These are phyloP conservation scores for Starmerella tilneyi DNA, from an alignment of 805 yeast species.

Conservation along the genomic window DNA sequence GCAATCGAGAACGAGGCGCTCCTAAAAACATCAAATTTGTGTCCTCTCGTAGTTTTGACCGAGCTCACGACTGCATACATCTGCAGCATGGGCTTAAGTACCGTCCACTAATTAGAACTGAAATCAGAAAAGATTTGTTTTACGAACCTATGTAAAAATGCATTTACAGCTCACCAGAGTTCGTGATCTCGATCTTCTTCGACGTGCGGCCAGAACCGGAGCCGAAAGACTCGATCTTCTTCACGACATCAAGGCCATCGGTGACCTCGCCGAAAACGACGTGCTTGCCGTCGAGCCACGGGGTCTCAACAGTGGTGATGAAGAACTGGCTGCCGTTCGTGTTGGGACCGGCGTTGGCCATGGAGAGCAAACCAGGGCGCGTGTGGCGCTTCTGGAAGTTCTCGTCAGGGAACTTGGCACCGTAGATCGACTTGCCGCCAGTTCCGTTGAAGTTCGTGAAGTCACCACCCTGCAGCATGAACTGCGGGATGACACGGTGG, in stretches of 20 bases:
- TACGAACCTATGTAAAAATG: too few relatives aligned
- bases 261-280: constrained; percentile 89
- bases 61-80: too few relatives aligned
- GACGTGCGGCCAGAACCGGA: constrained; percentile 56
- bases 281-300: constrained; percentile 90
- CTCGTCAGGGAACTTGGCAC: constrained; percentile 67
- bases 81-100: too few relatives aligned
- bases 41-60: too few relatives aligned
- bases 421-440: constrained; percentile 84
- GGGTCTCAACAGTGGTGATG: constrained; percentile 78
- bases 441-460: constrained; percentile 78
- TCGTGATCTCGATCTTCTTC: constrained; percentile 53
- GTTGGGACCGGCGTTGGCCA: constrained; percentile 98
- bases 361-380: constrained; percentile 74
- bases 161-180: constrained; percentile 49
- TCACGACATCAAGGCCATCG: constrained; percentile 76
- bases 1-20: too few relatives aligned
- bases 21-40: too few relatives aligned
- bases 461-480: constrained; percentile 96
- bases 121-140: too few relatives aligned
- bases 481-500: constrained; percentile 95
- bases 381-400: constrained; percentile 60
- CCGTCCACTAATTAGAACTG: too few relatives aligned
- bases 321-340: constrained; percentile 97
- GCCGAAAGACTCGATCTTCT: constrained; percentile 72